Evolutionary conservation across 2,329 filamentous ascomycete genomes (phyloP).

Genomic region (Rugonectria rugulosa): DNA sequence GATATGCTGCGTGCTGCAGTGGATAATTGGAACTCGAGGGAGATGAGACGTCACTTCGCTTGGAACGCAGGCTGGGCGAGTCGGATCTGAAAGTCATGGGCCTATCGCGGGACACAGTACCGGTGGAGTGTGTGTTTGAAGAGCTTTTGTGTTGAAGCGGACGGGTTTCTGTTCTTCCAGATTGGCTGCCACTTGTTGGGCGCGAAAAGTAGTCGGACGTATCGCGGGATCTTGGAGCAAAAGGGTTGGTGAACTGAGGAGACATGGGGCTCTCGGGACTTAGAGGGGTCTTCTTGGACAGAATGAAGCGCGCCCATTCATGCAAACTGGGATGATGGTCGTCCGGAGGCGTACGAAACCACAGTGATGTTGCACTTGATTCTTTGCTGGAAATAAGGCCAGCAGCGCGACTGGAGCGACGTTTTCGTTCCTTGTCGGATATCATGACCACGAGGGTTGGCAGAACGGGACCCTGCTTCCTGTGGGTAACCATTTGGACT

Average conservation of each 20-base stretch:
- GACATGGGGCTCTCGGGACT: constrained; percentile 62
- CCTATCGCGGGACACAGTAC: constrained; percentile 55
- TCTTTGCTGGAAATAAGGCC: constrained; percentile 63
- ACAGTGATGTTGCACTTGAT: constrained; percentile 56
- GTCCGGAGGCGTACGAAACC: constrained; percentile 64
- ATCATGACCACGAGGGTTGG: constrained; percentile 68
- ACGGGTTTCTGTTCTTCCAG: constrained; percentile 42
- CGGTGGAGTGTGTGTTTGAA: constrained; percentile 55
- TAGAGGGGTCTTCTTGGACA: constrained; percentile 52
- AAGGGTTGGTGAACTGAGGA: constrained; percentile 63
- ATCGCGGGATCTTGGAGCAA: constrained; percentile 53
- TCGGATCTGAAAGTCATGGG: constrained; percentile 63
- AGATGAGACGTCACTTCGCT: constrained; percentile 68
- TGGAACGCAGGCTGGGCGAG: constrained; percentile 67
- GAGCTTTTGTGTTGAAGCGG: constrained; percentile 58
- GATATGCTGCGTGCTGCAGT: constrained; percentile 47
- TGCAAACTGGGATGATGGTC: constrained; percentile 60
- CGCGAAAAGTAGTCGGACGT: constrained; percentile 51
- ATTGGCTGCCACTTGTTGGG: constrained; percentile 53
- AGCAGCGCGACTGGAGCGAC: constrained; percentile 69
- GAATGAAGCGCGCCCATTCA: constrained; percentile 66
- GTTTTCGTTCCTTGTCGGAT: constrained; percentile 68
- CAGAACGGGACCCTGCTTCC: constrained; percentile 66
- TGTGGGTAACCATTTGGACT: constrained; percentile 65
- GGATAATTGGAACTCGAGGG: constrained; percentile 59